Evolutionary conservation across 2,329 filamentous ascomycete genomes (phyloP).

Genomic region (Pseudogymnoascus sp.): DNA sequence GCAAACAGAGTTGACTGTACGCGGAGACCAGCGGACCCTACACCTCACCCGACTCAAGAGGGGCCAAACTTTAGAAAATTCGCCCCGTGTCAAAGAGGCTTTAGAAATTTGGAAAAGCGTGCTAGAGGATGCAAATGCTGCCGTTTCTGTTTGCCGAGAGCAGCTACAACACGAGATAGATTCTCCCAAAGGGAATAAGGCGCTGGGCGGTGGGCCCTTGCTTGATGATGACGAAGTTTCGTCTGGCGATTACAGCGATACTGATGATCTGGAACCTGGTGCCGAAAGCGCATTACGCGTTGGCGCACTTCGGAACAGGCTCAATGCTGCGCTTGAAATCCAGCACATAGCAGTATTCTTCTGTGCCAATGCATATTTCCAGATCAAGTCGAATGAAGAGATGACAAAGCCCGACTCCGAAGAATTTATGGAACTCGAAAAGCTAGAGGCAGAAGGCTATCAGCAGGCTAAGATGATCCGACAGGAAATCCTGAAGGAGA

Average conservation of each 20-base stretch:
- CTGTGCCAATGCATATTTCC: constrained; percentile 71
- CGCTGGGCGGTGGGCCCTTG: constrained; percentile 8
- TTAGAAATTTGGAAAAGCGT: constrained; percentile 60
- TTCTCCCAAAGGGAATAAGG: constrained; percentile 18
- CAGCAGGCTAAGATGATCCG: constrained; percentile 69
- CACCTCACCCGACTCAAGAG: constrained; percentile 64
- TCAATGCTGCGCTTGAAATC: constrained; percentile 67
- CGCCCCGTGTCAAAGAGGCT: constrained; percentile 57
- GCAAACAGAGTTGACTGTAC: constrained; percentile 60
- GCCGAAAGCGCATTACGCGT: constrained; percentile 31
- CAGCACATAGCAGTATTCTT: constrained; percentile 81
- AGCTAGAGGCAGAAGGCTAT: constrained; percentile 63
- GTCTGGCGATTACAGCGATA: constrained; percentile 18
- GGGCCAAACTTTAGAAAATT: constrained; percentile 74
- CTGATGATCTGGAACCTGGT: constrained; percentile 20
- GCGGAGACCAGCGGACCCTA: constrained; percentile 58
- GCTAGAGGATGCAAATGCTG: constrained; percentile 36
- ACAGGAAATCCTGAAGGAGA: constrained; percentile 63
- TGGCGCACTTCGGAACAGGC: constrained; percentile 50
- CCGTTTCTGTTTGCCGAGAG: constrained; percentile 56
- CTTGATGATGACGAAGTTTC: constrained; percentile 25
- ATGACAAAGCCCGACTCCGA: constrained; percentile 58
- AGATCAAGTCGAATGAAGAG: constrained; percentile 64
- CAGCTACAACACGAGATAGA: constrained; percentile 47
- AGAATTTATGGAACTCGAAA: constrained; percentile 57